Percentiles rank a stretch among this genome's conserved stretches.
These are phyloP conservation scores for Cyberlindnera petersonii DNA, from an alignment of 805 yeast genomes.

Conservation along the genomic window DNA sequence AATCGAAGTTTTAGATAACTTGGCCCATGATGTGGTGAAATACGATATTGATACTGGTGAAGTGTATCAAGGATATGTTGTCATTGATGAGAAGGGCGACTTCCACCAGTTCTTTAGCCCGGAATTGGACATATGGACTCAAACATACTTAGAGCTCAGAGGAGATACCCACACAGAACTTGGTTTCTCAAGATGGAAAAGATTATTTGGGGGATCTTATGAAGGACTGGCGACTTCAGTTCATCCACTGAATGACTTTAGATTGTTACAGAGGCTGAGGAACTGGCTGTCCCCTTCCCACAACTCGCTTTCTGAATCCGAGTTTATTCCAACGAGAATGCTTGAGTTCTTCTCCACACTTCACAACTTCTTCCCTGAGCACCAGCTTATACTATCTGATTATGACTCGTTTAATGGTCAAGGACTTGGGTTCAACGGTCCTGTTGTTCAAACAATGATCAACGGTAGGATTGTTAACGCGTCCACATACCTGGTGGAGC, in stretches of 20 bases:
- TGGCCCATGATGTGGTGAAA: conserved; percentile 76
- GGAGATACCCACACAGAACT: conserved; percentile 5
- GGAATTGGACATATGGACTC: conserved; percentile 53
- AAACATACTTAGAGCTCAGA: conserved; percentile 48
- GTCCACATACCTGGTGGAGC: conserved; percentile 74
- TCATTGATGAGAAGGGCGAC: conserved; percentile 68
- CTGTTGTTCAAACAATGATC: conserved; percentile 76
- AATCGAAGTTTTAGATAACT: conserved; percentile 78
- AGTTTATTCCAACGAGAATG: conserved; percentile 77
- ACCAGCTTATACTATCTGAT: conserved; percentile 70
- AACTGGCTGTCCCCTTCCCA: conserved; percentile 60
- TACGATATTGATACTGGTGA: conserved; percentile 63
- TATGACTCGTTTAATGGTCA: conserved; percentile 39
- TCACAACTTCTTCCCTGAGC: conserved; percentile 66
- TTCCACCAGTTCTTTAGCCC: conserved; percentile 69
- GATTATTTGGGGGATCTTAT: conserved; percentile 11
- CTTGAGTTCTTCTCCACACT: conserved; percentile 61
- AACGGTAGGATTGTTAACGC: conserved; percentile 65
- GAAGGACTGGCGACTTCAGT: no score
- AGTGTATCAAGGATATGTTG: conserved; percentile 76
- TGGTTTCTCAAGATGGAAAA: conserved; percentile 6
- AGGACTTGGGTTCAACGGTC: conserved; percentile 59
- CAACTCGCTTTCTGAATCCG: conserved; percentile 61
- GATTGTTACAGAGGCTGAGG: conserved; percentile 36
- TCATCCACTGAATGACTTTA: conserved; percentile 61